These are phyloP conservation scores for Pseudogymnoascus sp. DNA, from an alignment of 2,329 filamentous ascomycete genomes.

Conservation along the genomic window DNA sequence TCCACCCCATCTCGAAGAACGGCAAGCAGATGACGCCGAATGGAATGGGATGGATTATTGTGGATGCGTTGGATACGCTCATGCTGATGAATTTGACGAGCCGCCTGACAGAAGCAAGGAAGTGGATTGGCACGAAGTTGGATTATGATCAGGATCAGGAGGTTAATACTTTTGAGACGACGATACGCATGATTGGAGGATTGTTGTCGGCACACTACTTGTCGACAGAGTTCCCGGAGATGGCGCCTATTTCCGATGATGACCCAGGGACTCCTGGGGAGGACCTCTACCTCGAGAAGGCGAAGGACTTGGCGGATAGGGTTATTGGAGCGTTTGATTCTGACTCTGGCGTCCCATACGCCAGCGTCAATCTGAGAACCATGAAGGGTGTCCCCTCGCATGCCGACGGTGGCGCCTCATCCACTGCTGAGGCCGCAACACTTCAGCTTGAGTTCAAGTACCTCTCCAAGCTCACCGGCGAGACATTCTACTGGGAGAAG, in stretches of 20 bases:
- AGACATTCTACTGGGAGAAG: slow-evolving; percentile 84
- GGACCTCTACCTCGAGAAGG: slow-evolving; percentile 93
- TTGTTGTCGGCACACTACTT: slow-evolving; percentile 90
- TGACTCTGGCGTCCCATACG: slow-evolving; percentile 75
- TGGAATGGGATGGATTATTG: slow-evolving; percentile 95
- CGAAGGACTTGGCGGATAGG: slow-evolving; percentile 82
- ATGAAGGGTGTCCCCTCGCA: slow-evolving; percentile 72
- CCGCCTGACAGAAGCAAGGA: slow-evolving; percentile 71
- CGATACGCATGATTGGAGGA: slow-evolving; percentile 93
- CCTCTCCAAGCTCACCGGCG: slow-evolving; percentile 85
- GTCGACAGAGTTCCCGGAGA: slow-evolving; percentile 71
- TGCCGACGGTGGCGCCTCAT: slow-evolving; percentile 77
- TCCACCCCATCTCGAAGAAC: slow-evolving; percentile 70
- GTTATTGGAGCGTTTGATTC: slow-evolving; percentile 84
- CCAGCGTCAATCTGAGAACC: slow-evolving; percentile 80
- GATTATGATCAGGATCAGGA: slow-evolving; percentile 89
- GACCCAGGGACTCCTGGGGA: slow-evolving; percentile 68
- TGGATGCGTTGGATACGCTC: slow-evolving; percentile 90
- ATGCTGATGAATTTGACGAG: slow-evolving; percentile 97
- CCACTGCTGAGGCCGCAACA: slow-evolving; percentile 86
- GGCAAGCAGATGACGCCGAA: slow-evolving; percentile 78
- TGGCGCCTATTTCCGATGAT: slow-evolving; percentile 66
- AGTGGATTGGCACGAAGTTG: slow-evolving; percentile 77
- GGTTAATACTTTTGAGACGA: slow-evolving; percentile 96
- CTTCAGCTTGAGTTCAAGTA: slow-evolving; percentile 97